A percentile compares a stretch with the other conserved stretches of the same genome.
Evolutionary conservation across 495 filamentous ascomycete genomes (phyloP).

Genomic region (Trypethelium eluteriae): DNA sequence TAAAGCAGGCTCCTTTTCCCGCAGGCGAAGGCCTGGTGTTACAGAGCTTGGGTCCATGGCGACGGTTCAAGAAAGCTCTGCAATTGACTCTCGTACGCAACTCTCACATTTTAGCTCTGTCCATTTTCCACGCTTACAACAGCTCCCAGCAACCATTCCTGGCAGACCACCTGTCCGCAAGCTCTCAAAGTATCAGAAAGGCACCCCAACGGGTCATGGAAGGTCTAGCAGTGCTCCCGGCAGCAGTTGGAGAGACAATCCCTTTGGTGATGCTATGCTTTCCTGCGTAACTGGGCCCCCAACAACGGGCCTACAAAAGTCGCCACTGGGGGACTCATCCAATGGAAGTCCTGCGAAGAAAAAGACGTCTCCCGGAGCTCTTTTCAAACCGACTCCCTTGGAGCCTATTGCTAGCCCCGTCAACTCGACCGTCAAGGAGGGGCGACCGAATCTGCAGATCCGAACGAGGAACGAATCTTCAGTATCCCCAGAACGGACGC

Average conservation of each 20-base stretch:
- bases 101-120: slow-evolving; percentile 13
- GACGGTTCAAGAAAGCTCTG: slow-evolving; percentile 52
- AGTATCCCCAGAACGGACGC: background rate
- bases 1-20: slow-evolving; percentile 31
- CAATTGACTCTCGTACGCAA: slow-evolving; percentile 67
- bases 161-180: slow-evolving; percentile 53
- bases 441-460: slow-evolving; percentile 2
- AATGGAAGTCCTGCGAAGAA: slow-evolving; percentile 10
- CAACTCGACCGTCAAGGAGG: too few relatives aligned
- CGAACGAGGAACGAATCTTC: background rate
- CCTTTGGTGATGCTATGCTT: slow-evolving; percentile 29
- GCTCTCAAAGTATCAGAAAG: slow-evolving; percentile 19
- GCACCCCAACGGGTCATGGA: slow-evolving; percentile 39
- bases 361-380: slow-evolving; percentile 20
- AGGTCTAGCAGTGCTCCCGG: slow-evolving; percentile 58
- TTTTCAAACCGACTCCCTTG: background rate
- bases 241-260: slow-evolving; percentile 28
- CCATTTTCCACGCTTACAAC: slow-evolving; percentile 1
- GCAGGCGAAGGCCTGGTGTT: slow-evolving; percentile 55
- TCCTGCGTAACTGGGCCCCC: slow-evolving; percentile 23
- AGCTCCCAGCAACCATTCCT: slow-evolving; percentile 57
- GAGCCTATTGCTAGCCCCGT: slow-evolving; percentile 4
- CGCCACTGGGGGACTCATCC: background rate
- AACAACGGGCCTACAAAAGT: background rate
- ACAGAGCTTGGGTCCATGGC: slow-evolving; percentile 60